phyloP scores from a whole-genome alignment of 2,329 filamentous ascomycete species.

The Fonsecaea multimorphosa region DNA sequence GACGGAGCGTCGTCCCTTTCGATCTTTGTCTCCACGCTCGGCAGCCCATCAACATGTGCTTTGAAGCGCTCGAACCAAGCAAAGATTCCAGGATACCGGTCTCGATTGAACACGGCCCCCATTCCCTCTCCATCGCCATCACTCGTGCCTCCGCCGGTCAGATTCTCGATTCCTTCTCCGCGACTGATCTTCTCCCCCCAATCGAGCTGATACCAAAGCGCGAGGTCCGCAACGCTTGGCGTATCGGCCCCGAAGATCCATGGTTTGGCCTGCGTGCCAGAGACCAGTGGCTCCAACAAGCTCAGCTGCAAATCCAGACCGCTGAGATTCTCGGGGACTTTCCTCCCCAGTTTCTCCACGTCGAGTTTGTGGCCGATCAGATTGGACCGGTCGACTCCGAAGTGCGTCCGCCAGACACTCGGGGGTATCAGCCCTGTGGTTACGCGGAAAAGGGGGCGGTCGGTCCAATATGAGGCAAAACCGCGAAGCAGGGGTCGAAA shows the following conservation, averaged over 20 bases:
- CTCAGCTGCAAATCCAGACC: constrained; percentile 36
- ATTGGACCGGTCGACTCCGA: constrained; percentile 34
- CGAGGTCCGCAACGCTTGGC: constrained; percentile 34
- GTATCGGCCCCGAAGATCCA: constrained; percentile 31
- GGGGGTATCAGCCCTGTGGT: constrained; percentile 36
- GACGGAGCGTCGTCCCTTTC: constrained; percentile 23
- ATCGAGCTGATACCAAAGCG: constrained; percentile 37
- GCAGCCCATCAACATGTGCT: constrained; percentile 27
- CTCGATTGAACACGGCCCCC: constrained; percentile 28
- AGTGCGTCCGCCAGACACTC: constrained; percentile 34
- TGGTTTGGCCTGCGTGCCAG: not conserved
- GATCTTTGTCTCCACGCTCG: constrained; percentile 30
- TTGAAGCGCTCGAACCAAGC: constrained; percentile 33
- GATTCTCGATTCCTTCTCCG: constrained; percentile 31
- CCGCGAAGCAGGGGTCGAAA: constrained; percentile 26
- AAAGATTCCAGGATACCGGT: constrained; percentile 32
- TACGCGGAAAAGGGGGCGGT: constrained; percentile 36
- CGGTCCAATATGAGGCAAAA: constrained; percentile 33
- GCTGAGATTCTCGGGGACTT: constrained; percentile 34
- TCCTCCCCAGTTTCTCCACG: constrained; percentile 34
- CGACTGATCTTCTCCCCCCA: constrained; percentile 38
- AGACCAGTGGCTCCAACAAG: constrained; percentile 33
- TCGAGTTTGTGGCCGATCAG: constrained; percentile 38
- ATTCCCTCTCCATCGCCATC: constrained; percentile 34
- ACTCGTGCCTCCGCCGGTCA: constrained; percentile 29